These are phyloP conservation scores for Rubroshorea leprosula DNA, from an alignment of 345 rosid species.

Conservation along the genomic window DNA sequence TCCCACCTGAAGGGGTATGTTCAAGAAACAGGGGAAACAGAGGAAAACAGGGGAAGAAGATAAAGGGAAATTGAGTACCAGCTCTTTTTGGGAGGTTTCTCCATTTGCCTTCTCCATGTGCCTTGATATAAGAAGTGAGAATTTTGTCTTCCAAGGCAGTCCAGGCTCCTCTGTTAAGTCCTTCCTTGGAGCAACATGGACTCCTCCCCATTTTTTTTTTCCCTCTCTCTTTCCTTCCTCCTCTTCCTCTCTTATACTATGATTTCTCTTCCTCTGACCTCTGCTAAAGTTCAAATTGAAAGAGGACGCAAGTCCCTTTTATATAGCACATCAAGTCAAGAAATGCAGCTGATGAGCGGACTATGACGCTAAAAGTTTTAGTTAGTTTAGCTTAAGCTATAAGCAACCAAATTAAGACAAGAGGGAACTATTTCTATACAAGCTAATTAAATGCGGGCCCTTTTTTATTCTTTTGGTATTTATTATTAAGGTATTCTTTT, in stretches of 20 bases:
- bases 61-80: conserved; percentile 22
- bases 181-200: conserved; percentile 61
- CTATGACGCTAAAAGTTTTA: neutral
- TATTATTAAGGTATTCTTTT: too few relatives aligned
- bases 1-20: too few relatives aligned
- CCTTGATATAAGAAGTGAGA: conserved; percentile 38
- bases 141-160: conserved; percentile 49
- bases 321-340: conserved; percentile 12
- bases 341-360: neutral
- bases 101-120: conserved; percentile 65
- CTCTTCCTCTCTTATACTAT: neutral
- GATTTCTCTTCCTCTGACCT: too few relatives aligned
- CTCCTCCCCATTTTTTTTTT: conserved; percentile 44
- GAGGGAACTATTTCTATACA: too few relatives aligned
- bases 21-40: too few relatives aligned
- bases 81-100: conserved; percentile 56
- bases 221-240: neutral
- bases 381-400: neutral
- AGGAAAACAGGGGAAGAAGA: neutral
- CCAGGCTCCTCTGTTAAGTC: conserved; percentile 58
- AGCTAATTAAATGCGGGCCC: too few relatives aligned
- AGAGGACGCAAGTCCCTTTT: conserved; percentile 10
- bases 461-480: too few relatives aligned
- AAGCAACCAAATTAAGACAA: too few relatives aligned
- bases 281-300: neutral